These are phyloP conservation scores for Plasmodium knowlesi DNA, from an alignment of 169 alveolate genomes.

Conservation along the genomic window DNA sequence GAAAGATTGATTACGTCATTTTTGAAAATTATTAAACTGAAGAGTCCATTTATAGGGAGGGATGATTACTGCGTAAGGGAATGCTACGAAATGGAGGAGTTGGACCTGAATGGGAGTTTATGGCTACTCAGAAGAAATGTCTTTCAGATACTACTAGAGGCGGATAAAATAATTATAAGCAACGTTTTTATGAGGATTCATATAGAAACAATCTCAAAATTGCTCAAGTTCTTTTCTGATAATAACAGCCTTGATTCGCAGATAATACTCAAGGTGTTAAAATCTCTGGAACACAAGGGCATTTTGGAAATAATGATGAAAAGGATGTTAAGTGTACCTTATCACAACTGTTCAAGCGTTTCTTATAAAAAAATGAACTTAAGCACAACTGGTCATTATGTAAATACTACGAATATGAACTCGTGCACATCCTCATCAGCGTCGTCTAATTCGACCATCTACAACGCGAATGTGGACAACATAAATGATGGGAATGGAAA, in stretches of 20 bases:
- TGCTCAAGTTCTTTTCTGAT: slow-evolving; percentile 61
- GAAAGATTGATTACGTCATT: slow-evolving; percentile 59
- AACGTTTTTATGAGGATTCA: slow-evolving; percentile 64
- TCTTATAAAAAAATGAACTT: neutral
- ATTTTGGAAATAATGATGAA: slow-evolving; percentile 75
- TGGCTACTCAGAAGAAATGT: slow-evolving; percentile 75
- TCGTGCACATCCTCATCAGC: slow-evolving; percentile 36
- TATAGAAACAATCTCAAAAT: slow-evolving; percentile 55
- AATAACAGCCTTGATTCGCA: slow-evolving; percentile 62
- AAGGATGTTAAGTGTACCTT: slow-evolving; percentile 68
- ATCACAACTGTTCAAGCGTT: neutral
- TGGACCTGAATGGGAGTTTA: slow-evolving; percentile 59
- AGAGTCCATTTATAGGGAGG: slow-evolving; percentile 51
- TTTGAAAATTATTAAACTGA: slow-evolving; percentile 67
- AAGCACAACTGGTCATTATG: neutral
- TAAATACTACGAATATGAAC: slow-evolving; percentile 11
- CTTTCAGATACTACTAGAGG: slow-evolving; percentile 65
- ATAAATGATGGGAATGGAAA: slow-evolving; percentile 5
- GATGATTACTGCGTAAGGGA: slow-evolving; percentile 24
- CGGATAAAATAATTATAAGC: slow-evolving; percentile 72
- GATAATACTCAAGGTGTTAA: slow-evolving; percentile 45
- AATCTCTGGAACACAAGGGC: slow-evolving; percentile 66
- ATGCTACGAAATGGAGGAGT: slow-evolving; percentile 61
- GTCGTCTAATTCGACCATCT: slow-evolving; percentile 39
- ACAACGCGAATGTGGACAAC: slow-evolving; percentile 12